Evolutionary conservation across 768 basidiomycete species (phyloP), one percentile per base, ranked within the genome.

Genomic region (Tubosaeta brunneosetosa): DNA sequence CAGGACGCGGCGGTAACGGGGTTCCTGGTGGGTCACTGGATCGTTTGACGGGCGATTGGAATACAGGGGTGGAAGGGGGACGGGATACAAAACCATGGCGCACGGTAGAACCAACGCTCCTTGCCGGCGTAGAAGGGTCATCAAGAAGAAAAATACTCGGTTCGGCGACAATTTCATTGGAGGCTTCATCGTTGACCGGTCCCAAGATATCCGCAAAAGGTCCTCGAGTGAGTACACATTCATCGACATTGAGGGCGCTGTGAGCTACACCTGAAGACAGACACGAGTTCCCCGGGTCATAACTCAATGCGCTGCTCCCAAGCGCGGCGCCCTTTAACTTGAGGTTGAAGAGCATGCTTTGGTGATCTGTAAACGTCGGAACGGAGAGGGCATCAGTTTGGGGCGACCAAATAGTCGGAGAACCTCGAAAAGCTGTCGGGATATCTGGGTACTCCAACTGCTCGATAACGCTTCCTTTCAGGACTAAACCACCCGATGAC

Each of bases 341-440:
- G 42, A 77, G 66, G 45, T 66, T 57, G 36, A 56, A 55, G 14
- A 74, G 65, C 73, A 77, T 77, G 25, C 63, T 67, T 14, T 61
- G 51, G 19, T 77, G 63, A 2, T 68, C 66, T 51, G 70, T 66
- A 47, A 63, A 59, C 19, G 52, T 50, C 12, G 58, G 54, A 13
- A n/a, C 29, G 29, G 44, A 36, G 9, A 50, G 40, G 13, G 54
- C 37, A 19, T 66, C 62, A 34, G 68, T 66, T 29, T 52, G 55
- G 2, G 74, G 72, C 6, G 64, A 67, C 56, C 68, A 67, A 19
- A 61, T 49, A 7, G 65, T 58, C 0, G 71, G 64, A 4, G 74
- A 72, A 13, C 74, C 72, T 13, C 69, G 64, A 61, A 77, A 77
- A 7, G 75, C 71, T 14, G 70, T 73, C 6, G 75, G 76, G 13